Percentiles rank a stretch among this genome's conserved stretches.
Conservation (phyloP, 208 protist genomes). For the Herpetomonas samuelpessoai region DNA sequence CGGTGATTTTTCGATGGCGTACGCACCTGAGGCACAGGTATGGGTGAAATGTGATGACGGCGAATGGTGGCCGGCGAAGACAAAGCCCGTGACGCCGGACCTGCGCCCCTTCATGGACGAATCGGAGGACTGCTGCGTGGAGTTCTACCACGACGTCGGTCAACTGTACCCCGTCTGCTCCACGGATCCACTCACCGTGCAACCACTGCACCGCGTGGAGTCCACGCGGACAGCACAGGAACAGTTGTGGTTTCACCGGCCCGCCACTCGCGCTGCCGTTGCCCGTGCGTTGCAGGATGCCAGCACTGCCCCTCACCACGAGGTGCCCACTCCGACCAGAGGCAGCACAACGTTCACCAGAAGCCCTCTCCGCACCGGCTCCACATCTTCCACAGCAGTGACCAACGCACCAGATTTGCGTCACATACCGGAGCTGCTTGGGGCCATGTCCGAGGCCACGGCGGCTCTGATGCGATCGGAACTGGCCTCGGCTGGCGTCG, state of each 20-base stretch:
- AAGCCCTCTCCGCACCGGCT: not conserved
- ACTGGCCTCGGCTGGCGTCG: slow-evolving; percentile 22
- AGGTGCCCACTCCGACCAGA: no score
- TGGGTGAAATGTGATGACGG: slow-evolving; percentile 84
- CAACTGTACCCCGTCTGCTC: slow-evolving; percentile 59
- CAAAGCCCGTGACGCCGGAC: slow-evolving; percentile 19
- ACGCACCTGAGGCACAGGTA: slow-evolving; percentile 36
- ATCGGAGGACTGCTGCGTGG: slow-evolving; percentile 53
- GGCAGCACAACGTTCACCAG: not conserved
- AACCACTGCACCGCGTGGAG: slow-evolving; percentile 32
- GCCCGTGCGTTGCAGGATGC: slow-evolving; percentile 21
- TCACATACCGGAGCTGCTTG: slow-evolving; percentile 51
- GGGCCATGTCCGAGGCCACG: slow-evolving; percentile 31
- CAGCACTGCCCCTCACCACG: no score
- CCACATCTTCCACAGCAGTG: no score
- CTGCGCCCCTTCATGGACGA: slow-evolving; percentile 25
- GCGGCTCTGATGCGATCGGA: slow-evolving; percentile 28
- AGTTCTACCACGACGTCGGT: slow-evolving; percentile 71
- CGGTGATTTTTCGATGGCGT: no score
- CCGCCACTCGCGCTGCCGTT: slow-evolving; percentile 16
- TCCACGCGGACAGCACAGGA: slow-evolving; percentile 35
- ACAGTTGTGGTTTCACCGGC: slow-evolving; percentile 29
- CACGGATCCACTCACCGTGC: slow-evolving; percentile 21
- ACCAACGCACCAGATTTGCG: slow-evolving; percentile 39
- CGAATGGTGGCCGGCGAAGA: slow-evolving; percentile 76